These are phyloP conservation scores for Pythium pectinolyticum DNA, from an alignment of 352 stramenopile species.

Conservation along the genomic window DNA sequence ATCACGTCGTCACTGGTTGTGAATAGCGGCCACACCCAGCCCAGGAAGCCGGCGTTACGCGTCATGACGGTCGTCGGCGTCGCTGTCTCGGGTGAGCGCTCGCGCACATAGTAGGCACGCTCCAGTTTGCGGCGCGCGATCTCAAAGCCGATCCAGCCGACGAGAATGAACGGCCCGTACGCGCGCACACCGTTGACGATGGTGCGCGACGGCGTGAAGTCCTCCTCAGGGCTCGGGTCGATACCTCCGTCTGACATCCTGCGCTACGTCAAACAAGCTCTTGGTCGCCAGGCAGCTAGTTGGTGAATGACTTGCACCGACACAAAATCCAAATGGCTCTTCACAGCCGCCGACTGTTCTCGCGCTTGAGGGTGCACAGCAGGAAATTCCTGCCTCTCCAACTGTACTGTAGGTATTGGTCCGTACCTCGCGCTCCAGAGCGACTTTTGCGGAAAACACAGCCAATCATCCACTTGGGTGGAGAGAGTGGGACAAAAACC, in stretches of 20 bases:
- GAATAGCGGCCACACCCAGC: slow-evolving; percentile 62
- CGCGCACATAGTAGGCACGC: slow-evolving; percentile 75
- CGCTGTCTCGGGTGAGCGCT: slow-evolving; percentile 54
- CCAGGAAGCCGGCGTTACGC: slow-evolving; percentile 40
- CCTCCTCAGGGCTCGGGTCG: slow-evolving; percentile 19
- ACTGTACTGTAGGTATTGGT: background rate
- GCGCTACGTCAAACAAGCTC: background rate
- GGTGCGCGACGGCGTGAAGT: slow-evolving; percentile 64
- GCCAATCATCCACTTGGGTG: slow-evolving; percentile 1
- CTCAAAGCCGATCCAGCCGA: slow-evolving; percentile 72
- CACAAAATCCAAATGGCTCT: too few relatives aligned
- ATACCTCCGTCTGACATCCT: background rate
- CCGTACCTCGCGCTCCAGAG: background rate
- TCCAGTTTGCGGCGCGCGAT: slow-evolving; percentile 53
- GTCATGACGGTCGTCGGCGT: slow-evolving; percentile 41
- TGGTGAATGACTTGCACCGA: slow-evolving; percentile 2
- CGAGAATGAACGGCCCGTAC: slow-evolving; percentile 66
- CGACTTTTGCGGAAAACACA: background rate
- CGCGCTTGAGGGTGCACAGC: too few relatives aligned
- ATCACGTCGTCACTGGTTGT: slow-evolving; percentile 65
- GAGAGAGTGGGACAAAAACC: slow-evolving; percentile 9
- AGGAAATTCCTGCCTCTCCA: background rate
- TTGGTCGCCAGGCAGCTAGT: background rate
- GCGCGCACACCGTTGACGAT: slow-evolving; percentile 61
- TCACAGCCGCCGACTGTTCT: too few relatives aligned